Percentiles rank a stretch among this genome's conserved stretches.
Conservation (phyloP, 148 eudicot genomes). For the Arbutus unedo region DNA sequence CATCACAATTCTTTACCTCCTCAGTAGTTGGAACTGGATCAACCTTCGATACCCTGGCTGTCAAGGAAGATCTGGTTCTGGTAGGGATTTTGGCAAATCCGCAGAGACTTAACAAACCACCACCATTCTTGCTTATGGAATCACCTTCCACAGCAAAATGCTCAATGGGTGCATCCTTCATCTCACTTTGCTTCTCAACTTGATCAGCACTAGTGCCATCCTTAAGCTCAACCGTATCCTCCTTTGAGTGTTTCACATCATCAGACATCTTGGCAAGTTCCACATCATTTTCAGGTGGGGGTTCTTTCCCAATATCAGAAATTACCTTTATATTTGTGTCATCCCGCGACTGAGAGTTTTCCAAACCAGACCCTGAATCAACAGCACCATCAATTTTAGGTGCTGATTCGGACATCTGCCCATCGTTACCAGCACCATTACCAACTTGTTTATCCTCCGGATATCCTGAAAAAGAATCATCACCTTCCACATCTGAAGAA, state of each 20-base stretch:
- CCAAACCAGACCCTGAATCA: conserved; percentile 31
- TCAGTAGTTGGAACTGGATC: conserved; percentile 30
- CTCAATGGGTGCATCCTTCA: conserved; percentile 25
- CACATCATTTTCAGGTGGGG: conserved; percentile 20
- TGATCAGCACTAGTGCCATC: conserved; percentile 23
- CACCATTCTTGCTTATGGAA: conserved; percentile 23
- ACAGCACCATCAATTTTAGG: conserved; percentile 25
- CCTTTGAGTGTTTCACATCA: conserved; percentile 11
- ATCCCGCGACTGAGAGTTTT: conserved; percentile 23
- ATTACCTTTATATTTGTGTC: conserved; percentile 14
- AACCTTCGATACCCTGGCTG: conserved; percentile 24
- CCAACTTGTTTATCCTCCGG: conserved; percentile 28
- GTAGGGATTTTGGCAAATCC: conserved; percentile 46
- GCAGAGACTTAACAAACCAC: conserved; percentile 35
- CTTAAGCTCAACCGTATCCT: conserved; percentile 26
- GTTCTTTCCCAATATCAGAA: conserved; percentile 21
- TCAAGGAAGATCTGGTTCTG: conserved; percentile 47
- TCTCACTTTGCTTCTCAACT: conserved; percentile 27
- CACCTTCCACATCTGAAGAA: conserved; percentile 30
- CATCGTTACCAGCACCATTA: conserved; percentile 30
- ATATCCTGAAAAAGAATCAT: conserved; percentile 24
- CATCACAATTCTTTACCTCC: conserved; percentile 27
- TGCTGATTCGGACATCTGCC: conserved; percentile 37
- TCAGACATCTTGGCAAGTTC: conserved; percentile 30
- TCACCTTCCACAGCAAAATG: conserved; percentile 31